Base-by-base conservation (phyloP, 768 basidiomycete species). In the Leccinum olivaceopallidum region DNA sequence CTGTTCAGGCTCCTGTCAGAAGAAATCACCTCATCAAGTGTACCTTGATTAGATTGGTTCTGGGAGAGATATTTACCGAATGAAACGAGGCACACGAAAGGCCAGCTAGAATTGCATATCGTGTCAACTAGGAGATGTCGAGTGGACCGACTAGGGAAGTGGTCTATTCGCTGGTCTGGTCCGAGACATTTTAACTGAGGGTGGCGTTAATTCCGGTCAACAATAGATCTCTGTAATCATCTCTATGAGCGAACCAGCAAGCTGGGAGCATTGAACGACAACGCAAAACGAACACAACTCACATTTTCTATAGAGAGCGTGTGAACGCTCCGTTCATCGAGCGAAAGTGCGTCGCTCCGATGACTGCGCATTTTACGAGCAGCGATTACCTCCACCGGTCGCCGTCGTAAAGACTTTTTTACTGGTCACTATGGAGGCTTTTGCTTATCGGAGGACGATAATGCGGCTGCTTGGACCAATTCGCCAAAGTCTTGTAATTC, bases 81-180 rank as follows among this genome's bases (percentile, higher is more conserved):
- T 92, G 81, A 75, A 91, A 90, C 3, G 83, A 85, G 4, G 84
- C 87, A 10, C 81, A 76, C 88, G 87, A 90, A 37, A 91, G 77
- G 34, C 87, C 88, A n/a, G 83, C 85, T 30, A 90, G 68, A 59
- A 91, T 90, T 0, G 84, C 83, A 68, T 83, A 80, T 8, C 87
- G 78, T 22, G 81, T 87, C 3, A 80, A 79, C 24, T 69, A 73
- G 16, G 86, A 78, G 42, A 91, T 83, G 37, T 89, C 87, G 18
- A 83, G 67, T 4, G 89, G 88, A 0, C 86, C 87, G 10, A 71
- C 57, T 28, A 30, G 42, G 42, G n/a, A 44, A n/a, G n/a, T 47
- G n/a, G 44, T 12, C 20, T 47, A 6, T 47, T 47, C 20, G 12
- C n/a, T 9, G 44, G 10, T 9, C 44, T 47, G 44, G 12, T 47